These are phyloP conservation scores for Besnoitia besnoiti DNA, from an alignment of 169 alveolate species.

Conservation along the genomic window DNA sequence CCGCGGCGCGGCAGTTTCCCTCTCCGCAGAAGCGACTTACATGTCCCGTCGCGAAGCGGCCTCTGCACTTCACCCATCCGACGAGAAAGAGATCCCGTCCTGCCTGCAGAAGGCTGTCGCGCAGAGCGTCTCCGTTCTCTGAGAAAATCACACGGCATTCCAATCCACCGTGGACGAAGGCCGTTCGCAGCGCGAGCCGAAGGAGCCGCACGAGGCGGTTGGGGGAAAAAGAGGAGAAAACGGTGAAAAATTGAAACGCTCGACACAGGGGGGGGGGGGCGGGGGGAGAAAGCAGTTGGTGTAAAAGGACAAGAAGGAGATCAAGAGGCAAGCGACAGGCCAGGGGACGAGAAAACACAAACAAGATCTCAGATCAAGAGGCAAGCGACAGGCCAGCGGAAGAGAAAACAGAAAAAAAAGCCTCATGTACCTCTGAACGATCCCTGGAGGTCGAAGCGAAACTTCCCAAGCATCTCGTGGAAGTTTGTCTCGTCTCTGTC, in stretches of 20 bases:
- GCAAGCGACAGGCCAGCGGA: too few species aligned
- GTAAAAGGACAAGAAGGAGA: not conserved
- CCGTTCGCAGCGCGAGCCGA: not conserved
- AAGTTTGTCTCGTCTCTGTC: not conserved
- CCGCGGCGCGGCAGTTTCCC: not conserved
- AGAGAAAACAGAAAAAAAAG: too few species aligned
- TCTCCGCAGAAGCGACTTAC: constrained; percentile 1
- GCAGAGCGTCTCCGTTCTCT: constrained; percentile 23
- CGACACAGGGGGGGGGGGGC: too few species aligned
- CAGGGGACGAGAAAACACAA: not conserved
- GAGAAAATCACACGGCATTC: not conserved
- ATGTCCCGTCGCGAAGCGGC: constrained; percentile 42
- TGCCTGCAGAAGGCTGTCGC: constrained; percentile 28
- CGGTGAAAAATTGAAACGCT: not conserved
- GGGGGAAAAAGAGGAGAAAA: not conserved
- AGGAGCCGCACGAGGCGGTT: not conserved
- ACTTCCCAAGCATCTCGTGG: constrained; percentile 21
- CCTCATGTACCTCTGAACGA: not conserved
- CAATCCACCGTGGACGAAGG: not conserved
- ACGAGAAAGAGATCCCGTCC: constrained; percentile 43
- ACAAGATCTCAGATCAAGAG: not conserved
- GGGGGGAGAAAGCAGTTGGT: not conserved
- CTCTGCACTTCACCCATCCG: constrained; percentile 59
- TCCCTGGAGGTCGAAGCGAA: not conserved
- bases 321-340: not conserved